Evolutionary conservation across 768 basidiomycete species (phyloP), one percentile per base, ranked within the genome.

Genomic region (Podaxis mareebaensis): DNA sequence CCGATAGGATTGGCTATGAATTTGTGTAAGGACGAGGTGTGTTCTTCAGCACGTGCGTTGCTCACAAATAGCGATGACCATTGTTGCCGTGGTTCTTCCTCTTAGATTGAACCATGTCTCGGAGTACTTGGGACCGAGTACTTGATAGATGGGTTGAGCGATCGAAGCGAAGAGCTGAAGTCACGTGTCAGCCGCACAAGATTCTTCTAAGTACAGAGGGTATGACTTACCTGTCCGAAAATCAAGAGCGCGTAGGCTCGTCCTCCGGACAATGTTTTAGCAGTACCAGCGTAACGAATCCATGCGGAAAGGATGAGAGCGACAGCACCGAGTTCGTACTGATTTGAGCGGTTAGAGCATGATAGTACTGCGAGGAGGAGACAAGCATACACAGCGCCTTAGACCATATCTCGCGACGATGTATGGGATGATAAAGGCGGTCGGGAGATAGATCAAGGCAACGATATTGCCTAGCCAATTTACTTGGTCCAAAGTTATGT

Each of bases 381-480:
- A 12, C 48, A 30, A 40, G 6, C n/a, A 52, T 67, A 91, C 92
- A 68, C 85, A 85, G 67, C 81, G 75, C 42, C 83, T 80, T 42
- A 93, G 73, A 3, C 91, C 90, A 65, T 83, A 87, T 65, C 80
- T 80, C 17, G 79, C 75, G 64, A 84, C 82, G 33, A 91, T 66
- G 11, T 79, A 68, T 0, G 93, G 92, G 13, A 89, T 75, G 17
- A 84, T 66, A 38, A 90, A 67, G 1, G 90, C 85, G 7, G 78
- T 77, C 0, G 89, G 88, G 15, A 94, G 77, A 66, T 85, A 93
- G 0, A 87, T 72, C 38, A 85, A 77, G 2, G 83, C 79, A 20
- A 88, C 76, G 58, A 89, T 79, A 68, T 91, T 94, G 10, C 89
- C 87, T 1, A 95, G 77, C 93, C 93, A 94, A 67, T 91, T 93